Conservation (phyloP, 2,329 filamentous ascomycete genomes). For the Calonectria fujianensis region DNA sequence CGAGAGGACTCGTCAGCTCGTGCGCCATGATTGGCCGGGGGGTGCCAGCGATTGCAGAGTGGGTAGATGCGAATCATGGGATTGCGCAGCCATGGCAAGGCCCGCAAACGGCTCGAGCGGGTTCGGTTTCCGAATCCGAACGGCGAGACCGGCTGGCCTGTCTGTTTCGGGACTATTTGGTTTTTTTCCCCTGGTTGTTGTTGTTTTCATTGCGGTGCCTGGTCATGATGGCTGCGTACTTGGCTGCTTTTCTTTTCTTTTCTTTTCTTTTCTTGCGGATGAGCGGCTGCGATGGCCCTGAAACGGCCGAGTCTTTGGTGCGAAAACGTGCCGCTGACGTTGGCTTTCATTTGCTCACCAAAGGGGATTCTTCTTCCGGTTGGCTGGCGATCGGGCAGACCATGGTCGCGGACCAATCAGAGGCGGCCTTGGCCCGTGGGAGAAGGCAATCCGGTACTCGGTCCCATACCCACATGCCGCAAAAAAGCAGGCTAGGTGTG, state of each 20-base stretch:
- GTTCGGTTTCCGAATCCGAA: conserved; percentile 18
- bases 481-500: conserved; percentile 24
- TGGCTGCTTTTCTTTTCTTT: background rate
- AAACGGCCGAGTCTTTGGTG: background rate
- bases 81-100: conserved; percentile 46
- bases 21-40: conserved; percentile 55
- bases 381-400: background rate
- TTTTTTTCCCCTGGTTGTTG: background rate
- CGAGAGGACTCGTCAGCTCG: conserved; percentile 60
- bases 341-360: background rate
- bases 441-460: conserved; percentile 1
- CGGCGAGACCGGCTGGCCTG: background rate
- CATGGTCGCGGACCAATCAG: background rate
- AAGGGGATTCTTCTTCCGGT: background rate
- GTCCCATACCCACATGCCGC: conserved; percentile 8
- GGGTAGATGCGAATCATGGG: conserved; percentile 43
- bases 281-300: background rate
- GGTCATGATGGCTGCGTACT: background rate
- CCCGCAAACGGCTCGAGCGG: conserved; percentile 16
- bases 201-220: background rate
- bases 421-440: background rate
- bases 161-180: background rate
- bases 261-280: background rate
- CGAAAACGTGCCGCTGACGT: conserved; percentile 8
- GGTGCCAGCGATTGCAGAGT: conserved; percentile 7